A percentile compares a stretch with the other conserved stretches of the same genome.
phyloP scores from a whole-genome alignment of 352 stramenopile genomes.

The Pythium guiyangense region DNA sequence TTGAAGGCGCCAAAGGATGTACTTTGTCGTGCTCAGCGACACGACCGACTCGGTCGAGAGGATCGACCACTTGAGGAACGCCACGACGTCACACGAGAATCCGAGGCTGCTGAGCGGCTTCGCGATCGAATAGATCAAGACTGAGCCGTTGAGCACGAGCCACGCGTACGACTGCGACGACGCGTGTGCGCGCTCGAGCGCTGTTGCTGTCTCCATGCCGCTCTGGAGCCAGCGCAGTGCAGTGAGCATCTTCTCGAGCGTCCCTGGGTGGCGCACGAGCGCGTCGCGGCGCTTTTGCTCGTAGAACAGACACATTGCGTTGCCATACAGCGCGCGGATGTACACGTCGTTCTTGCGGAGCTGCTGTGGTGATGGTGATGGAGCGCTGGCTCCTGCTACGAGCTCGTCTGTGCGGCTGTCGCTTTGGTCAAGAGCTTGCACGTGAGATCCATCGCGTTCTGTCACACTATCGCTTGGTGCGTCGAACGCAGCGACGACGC shows the following conservation, averaged over 20 bases:
- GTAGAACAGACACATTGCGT: slow-evolving; percentile 39
- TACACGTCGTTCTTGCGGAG: slow-evolving; percentile 23
- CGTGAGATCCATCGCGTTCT: background rate
- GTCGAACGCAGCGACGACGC: slow-evolving; percentile 16
- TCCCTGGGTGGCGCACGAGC: slow-evolving; percentile 39
- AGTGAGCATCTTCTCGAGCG: slow-evolving; percentile 40
- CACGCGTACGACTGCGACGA: slow-evolving; percentile 32
- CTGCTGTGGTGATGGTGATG: background rate
- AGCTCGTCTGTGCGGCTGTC: background rate
- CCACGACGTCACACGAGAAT: slow-evolving; percentile 46
- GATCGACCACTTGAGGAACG: slow-evolving; percentile 60
- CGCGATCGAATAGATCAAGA: slow-evolving; percentile 50
- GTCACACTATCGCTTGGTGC: background rate
- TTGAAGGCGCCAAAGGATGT: slow-evolving; percentile 60
- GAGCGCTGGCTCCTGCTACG: background rate
- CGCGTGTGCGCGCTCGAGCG: slow-evolving; percentile 23
- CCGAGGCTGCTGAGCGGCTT: slow-evolving; percentile 40
- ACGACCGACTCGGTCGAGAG: slow-evolving; percentile 52
- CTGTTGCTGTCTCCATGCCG: slow-evolving; percentile 37
- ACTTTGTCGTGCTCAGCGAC: slow-evolving; percentile 55
- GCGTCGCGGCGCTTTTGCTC: slow-evolving; percentile 26
- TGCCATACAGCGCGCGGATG: slow-evolving; percentile 37
- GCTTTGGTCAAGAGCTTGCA: background rate
- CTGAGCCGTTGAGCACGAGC: slow-evolving; percentile 62
- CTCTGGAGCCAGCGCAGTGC: slow-evolving; percentile 29